Evolutionary conservation across 176 grass and related monocot species (phyloP).

Genomic region (Avena eriantha): DNA sequence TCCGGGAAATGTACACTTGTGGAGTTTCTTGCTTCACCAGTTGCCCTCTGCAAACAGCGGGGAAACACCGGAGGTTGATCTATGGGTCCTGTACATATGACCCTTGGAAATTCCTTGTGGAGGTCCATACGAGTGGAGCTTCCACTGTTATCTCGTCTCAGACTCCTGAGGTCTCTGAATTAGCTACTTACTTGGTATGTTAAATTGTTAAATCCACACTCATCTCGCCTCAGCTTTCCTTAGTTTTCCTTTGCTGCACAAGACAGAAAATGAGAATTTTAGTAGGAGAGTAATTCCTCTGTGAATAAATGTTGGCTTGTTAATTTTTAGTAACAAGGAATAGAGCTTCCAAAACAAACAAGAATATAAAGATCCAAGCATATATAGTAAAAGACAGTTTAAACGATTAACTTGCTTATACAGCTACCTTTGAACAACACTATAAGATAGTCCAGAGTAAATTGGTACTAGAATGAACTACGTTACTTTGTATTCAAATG

Average conservation of each 20-base stretch:
- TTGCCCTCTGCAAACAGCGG: background rate
- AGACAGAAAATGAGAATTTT: background rate
- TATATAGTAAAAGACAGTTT: background rate
- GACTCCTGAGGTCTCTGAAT: background rate
- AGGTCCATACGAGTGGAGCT: background rate
- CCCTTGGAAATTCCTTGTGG: slow-evolving; percentile 20
- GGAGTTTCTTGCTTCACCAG: slow-evolving; percentile 4
- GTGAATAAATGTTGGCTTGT: background rate
- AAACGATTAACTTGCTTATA: background rate
- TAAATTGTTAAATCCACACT: background rate
- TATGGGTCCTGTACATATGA: slow-evolving; percentile 27
- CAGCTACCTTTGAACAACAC: background rate
- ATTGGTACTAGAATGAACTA: background rate
- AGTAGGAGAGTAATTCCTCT: background rate
- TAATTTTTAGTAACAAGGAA: background rate
- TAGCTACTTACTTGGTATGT: slow-evolving; percentile 39
- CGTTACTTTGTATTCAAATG: background rate
- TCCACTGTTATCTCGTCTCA: background rate
- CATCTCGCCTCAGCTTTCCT: slow-evolving; percentile 43
- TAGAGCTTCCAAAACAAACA: background rate
- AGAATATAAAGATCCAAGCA: background rate
- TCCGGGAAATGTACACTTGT: slow-evolving; percentile 34
- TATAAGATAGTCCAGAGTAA: background rate
- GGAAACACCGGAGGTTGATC: background rate
- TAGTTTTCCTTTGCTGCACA: slow-evolving; percentile 48